Evolutionary conservation across 805 yeast species (phyloP).

Genomic region (Kodamaea neixiangensis): DNA sequence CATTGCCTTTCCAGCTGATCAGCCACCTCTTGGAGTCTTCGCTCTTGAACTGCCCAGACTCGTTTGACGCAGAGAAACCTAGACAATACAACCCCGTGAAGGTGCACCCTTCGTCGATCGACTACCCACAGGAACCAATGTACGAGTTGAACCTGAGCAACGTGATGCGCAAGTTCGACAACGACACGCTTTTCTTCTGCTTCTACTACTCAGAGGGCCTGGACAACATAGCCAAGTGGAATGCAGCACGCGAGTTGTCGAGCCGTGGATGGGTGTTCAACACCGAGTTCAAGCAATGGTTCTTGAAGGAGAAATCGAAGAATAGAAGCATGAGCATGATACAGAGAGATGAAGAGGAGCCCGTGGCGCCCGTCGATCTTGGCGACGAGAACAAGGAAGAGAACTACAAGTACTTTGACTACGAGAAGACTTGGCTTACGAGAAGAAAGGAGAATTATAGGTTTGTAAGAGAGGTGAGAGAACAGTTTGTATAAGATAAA

Average conservation of each 20-base stretch:
- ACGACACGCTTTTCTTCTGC: slow-evolving; percentile 87
- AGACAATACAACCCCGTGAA: slow-evolving; percentile 71
- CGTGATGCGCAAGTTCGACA: slow-evolving; percentile 69
- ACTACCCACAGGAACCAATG: slow-evolving; percentile 86
- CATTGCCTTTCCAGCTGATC: slow-evolving; percentile 56
- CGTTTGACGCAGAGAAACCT: slow-evolving; percentile 86
- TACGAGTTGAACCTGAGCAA: slow-evolving; percentile 62
- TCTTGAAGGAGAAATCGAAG: slow-evolving; percentile 56
- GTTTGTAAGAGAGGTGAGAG: slow-evolving; percentile 31
- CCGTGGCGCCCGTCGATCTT: slow-evolving; percentile 9
- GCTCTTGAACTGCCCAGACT: slow-evolving; percentile 87
- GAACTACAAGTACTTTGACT: slow-evolving; percentile 81
- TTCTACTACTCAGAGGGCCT: slow-evolving; percentile 71
- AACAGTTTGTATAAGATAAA: slow-evolving; percentile 3
- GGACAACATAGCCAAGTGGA: slow-evolving; percentile 38
- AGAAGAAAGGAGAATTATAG: slow-evolving; percentile 44
- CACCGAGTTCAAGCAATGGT: slow-evolving; percentile 77
- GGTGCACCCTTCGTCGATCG: slow-evolving; percentile 87
- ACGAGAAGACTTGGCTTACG: slow-evolving; percentile 58
- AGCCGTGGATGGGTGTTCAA: slow-evolving; percentile 83
- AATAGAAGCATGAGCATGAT: slow-evolving; percentile 26
- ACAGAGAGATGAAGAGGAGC: slow-evolving; percentile 17
- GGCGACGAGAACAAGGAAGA: slow-evolving; percentile 44
- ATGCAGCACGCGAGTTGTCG: slow-evolving; percentile 77
- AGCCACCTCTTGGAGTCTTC: slow-evolving; percentile 71